Percentiles rank a stretch among this genome's conserved stretches.
phyloP scores from a whole-genome alignment of 2,329 filamentous ascomycete species.

The Colletotrichum tropicicola region DNA sequence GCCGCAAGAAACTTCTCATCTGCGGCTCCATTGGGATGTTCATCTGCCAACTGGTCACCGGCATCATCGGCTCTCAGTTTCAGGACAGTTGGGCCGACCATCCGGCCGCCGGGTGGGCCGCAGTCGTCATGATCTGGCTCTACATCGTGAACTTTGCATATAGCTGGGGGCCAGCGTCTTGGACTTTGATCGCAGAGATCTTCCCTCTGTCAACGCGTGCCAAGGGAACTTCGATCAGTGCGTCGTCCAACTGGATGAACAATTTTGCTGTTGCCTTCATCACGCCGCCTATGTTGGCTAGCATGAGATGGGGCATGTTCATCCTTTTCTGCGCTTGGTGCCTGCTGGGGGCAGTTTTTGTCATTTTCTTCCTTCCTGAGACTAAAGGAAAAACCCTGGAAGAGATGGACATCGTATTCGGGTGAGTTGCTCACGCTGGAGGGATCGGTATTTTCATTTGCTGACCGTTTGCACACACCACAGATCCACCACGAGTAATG shows the following conservation, averaged over 20 bases:
- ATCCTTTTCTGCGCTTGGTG: constrained; percentile 66
- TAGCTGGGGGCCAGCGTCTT: constrained; percentile 43
- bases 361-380: constrained; percentile 65
- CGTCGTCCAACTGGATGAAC: constrained; percentile 52
- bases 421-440: constrained; percentile 20
- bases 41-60: constrained; percentile 45
- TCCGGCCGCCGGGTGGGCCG: constrained; percentile 44
- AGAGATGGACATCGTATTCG: constrained; percentile 61
- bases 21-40: constrained; percentile 47
- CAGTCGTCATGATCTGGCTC: constrained; percentile 42
- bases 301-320: constrained; percentile 61
- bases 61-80: constrained; percentile 49
- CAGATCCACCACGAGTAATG: too few relatives aligned
- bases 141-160: constrained; percentile 19
- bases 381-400: constrained; percentile 63
- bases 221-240: constrained; percentile 67
- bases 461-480: too few relatives aligned
- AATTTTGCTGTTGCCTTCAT: constrained; percentile 59
- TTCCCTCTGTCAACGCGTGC: constrained; percentile 67
- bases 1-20: constrained; percentile 47
- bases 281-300: constrained; percentile 63
- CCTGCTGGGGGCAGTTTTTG: constrained; percentile 54
- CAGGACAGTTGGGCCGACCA: constrained; percentile 44
- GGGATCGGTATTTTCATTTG: too few relatives aligned
- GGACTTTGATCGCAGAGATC: constrained; percentile 51